These are phyloP conservation scores for Corymbia calophylla DNA, from an alignment of 441 rosid species.

Conservation along the genomic window DNA sequence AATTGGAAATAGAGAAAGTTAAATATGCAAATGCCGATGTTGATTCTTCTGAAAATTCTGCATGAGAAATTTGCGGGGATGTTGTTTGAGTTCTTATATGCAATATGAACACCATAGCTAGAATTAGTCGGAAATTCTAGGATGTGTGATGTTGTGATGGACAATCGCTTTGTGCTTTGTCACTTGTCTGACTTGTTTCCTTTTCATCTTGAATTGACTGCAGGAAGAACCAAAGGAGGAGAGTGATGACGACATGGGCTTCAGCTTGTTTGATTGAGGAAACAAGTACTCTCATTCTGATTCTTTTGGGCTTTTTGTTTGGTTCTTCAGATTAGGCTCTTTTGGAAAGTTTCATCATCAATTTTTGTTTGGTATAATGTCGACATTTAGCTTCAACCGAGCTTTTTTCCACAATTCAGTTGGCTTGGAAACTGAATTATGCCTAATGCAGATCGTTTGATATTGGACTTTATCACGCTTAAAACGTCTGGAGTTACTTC, in stretches of 20 bases:
- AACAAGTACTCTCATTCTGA: not conserved
- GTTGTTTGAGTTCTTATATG: not conserved
- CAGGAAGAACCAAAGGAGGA: slow-evolving; percentile 44
- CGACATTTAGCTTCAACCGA: not conserved
- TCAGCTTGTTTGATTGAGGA: slow-evolving; percentile 30
- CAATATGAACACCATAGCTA: not conserved
- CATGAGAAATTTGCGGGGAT: not conserved
- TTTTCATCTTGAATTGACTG: not conserved
- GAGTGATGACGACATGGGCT: slow-evolving; percentile 45
- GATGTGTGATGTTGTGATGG: not conserved
- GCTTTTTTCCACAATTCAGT: not conserved
- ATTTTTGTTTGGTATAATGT: not conserved
- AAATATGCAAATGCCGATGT: not conserved
- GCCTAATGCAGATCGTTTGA: not conserved
- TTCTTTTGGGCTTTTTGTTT: not conserved
- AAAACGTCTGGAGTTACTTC: not conserved
- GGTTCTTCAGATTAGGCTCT: not conserved
- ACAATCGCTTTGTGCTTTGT: not conserved
- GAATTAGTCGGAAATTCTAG: not conserved
- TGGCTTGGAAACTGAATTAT: not conserved
- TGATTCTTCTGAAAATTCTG: not conserved
- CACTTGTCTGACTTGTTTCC: not conserved
- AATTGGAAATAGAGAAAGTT: not conserved
- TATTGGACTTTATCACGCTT: not conserved
- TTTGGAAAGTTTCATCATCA: not conserved